Evolutionary conservation across 768 basidiomycete species (phyloP).

Genomic region (Chlorophyllum brunneum): DNA sequence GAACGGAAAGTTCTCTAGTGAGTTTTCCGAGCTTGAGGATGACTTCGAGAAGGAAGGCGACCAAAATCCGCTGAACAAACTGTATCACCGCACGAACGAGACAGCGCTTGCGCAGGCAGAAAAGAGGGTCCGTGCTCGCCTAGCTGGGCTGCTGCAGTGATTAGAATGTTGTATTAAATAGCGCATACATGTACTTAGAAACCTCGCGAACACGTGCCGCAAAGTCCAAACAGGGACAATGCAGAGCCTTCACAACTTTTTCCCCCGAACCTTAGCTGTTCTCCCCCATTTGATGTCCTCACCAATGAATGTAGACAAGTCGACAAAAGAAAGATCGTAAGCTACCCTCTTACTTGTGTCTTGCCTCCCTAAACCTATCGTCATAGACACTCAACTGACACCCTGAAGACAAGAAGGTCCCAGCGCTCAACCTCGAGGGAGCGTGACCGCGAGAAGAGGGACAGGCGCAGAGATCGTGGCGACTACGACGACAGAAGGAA

Average conservation of each 20-base stretch:
- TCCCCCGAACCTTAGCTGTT: neutral
- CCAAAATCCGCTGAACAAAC: conserved; percentile 49
- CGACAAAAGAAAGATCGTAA: conserved; percentile 59
- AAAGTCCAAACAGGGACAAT: conserved; percentile 8
- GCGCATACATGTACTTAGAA: conserved; percentile 8
- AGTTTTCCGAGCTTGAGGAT: conserved; percentile 52
- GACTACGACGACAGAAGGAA: conserved; percentile 61
- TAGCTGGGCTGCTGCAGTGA: conserved; percentile 34
- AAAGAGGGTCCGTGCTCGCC: conserved; percentile 49
- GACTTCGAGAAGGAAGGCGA: conserved; percentile 53
- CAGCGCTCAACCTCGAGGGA: conserved; percentile 72
- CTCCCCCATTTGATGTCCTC: conserved; percentile 36
- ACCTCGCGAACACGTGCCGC: conserved; percentile 4
- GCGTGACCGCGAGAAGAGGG: conserved; percentile 41
- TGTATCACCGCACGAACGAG: conserved; percentile 48
- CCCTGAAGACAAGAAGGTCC: conserved; percentile 66
- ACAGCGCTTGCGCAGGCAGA: conserved; percentile 56
- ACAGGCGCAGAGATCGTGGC: conserved; percentile 46
- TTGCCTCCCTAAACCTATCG: conserved; percentile 28
- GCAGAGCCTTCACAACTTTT: conserved; percentile 10
- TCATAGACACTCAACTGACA: conserved; percentile 75
- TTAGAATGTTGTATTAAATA: neutral
- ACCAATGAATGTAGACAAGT: conserved; percentile 62
- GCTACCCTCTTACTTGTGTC: conserved; percentile 21
- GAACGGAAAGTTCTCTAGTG: conserved; percentile 53